Percentiles rank a stretch among this genome's conserved stretches.
Conservation (phyloP, 2,329 filamentous ascomycete genomes). For the Xylariaceae sp. region DNA sequence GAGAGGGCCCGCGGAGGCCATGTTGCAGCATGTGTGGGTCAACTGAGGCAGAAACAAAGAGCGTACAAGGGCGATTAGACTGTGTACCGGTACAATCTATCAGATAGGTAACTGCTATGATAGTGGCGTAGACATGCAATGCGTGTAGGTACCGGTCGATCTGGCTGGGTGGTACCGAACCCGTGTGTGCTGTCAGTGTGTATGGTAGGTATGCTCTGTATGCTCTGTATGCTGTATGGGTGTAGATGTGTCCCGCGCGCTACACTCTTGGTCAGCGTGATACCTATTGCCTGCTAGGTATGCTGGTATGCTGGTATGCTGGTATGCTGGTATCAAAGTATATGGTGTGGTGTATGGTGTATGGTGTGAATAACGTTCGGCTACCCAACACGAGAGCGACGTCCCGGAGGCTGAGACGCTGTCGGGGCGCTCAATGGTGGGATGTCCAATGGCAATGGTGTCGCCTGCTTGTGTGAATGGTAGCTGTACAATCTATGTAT, state of each 20-base stretch:
- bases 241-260: background rate
- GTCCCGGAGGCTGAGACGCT: background rate
- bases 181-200: background rate
- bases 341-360: no score
- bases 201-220: no score
- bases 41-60: conserved; percentile 9
- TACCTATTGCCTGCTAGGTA: no score
- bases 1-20: conserved; percentile 28
- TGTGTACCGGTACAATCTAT: conserved; percentile 1
- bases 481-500: no score
- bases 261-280: background rate
- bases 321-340: no score
- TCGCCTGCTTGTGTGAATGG: no score
- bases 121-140: background rate
- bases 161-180: background rate
- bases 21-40: conserved; percentile 10
- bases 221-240: background rate
- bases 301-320: no score
- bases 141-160: background rate
- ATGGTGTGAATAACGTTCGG: background rate
- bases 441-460: background rate
- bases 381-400: background rate
- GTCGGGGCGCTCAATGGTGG: background rate
- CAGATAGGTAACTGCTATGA: background rate
- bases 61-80: background rate